Evolutionary conservation across 805 yeast species (phyloP), one percentile per base, ranked within the genome.

Genomic region (Sugiyamaella mastotermitis): DNA sequence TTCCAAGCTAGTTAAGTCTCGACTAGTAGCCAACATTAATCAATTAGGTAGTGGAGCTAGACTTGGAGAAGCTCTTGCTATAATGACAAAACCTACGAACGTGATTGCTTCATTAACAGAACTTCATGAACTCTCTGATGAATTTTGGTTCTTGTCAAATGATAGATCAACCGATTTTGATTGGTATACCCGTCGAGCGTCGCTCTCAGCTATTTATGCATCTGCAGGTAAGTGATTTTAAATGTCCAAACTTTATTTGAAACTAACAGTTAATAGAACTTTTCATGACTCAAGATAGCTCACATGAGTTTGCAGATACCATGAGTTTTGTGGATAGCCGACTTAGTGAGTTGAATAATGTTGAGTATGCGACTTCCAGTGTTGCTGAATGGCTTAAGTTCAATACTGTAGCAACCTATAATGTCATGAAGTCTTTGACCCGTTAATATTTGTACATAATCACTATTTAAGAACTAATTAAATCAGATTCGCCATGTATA

Each of bases 171-270:
- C 64, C 14, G 95, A 86, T 58, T 79, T 83, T 56, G 81, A 85
- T 3, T 90, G 98, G 98, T 90, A 90, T 59, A 67, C 94, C n/a
- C 83, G 87, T 55, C 68, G 98, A 47, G 64, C 81, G 11, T 72
- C 83, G 6, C 56, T 90, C 11, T 72, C 83, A 17, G 68, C 82
- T 1, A 71, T 82, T 2, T 85, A 83, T 57, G 82, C 83, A 2
- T 74, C 80, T 26, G 64, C 82, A 9, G 36, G 36, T 33, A 33
- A 33, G 36, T 20, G 11, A 14, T 9, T 31, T 13, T 17, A 4
- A 10, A 10, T 13, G 10, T 31, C 15, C 5, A 17, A 5, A 17
- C 20, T 13, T 31, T 17, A n/a, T n/a, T n/a, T n/a, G n/a, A 23
- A 10, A 23, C 33, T 26, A 35, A 43, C 56, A 27, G 14, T 27